These are phyloP conservation scores for Porphyrellus cyaneotinctus DNA, from an alignment of 768 basidiomycete species.

Conservation along the genomic window DNA sequence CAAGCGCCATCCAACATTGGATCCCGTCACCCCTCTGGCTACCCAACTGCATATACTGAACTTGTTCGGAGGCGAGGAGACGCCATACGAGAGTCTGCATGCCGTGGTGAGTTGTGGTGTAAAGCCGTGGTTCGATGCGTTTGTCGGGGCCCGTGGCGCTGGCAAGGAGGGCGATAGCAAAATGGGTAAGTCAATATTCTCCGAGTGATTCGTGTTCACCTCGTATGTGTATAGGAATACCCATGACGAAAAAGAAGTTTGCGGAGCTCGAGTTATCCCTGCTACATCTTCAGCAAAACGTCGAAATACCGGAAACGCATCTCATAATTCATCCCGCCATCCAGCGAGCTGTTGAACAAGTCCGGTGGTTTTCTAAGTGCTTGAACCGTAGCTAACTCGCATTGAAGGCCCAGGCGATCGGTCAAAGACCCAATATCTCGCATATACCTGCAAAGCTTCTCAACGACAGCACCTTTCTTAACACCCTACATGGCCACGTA, in stretches of 20 bases:
- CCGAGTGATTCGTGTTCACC: neutral
- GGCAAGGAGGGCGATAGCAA: constrained; percentile 78
- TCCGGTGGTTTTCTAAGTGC: constrained; percentile 12
- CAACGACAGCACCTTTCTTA: constrained; percentile 88
- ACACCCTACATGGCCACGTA: constrained; percentile 88
- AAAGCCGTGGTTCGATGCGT: constrained; percentile 98
- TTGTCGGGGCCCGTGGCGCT: constrained; percentile 77
- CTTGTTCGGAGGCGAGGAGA: constrained; percentile 82
- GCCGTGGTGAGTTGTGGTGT: constrained; percentile 93
- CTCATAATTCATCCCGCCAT: constrained; percentile 89
- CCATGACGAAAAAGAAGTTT: constrained; percentile 99
- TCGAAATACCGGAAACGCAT: constrained; percentile 96
- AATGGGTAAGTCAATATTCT: constrained; percentile 54
- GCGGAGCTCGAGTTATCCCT: constrained; percentile 94
- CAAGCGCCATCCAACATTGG: constrained; percentile 82
- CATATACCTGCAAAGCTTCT: constrained; percentile 71
- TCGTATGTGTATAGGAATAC: constrained; percentile 56
- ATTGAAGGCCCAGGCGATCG: constrained; percentile 43
- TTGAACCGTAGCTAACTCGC: constrained; percentile 30
- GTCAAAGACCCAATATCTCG: constrained; percentile 67
- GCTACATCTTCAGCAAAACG: constrained; percentile 95
- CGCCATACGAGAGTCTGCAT: constrained; percentile 93
- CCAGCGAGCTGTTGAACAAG: constrained; percentile 80
- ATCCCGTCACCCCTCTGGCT: constrained; percentile 74
- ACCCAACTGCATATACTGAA: constrained; percentile 89